Evolutionary conservation across 164 flowering plant species (phyloP), one percentile per base, ranked within the genome.

Genomic region (Warburgia ugandensis): DNA sequence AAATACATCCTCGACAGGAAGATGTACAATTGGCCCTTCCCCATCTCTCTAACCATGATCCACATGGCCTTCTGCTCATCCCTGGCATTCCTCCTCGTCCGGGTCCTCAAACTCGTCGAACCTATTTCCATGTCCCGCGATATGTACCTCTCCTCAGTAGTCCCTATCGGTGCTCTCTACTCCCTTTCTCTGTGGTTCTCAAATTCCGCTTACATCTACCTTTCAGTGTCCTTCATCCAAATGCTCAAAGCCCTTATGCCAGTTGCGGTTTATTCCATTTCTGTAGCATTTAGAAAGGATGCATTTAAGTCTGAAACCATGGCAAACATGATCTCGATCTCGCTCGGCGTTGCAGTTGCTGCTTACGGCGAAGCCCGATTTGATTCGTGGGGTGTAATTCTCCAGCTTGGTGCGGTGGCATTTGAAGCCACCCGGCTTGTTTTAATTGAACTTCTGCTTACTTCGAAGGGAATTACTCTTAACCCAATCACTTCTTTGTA

Each of bases 221-320:
- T 73, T 42, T 73, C 78, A 17, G 78, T 73, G 4, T 64, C 70
- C 12, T 73, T 73, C 60, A 73, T 73, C 33, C 78, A 74, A 47
- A 74, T 74, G 78, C 64, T 74, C 27, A 74, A 74, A 45, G 78
- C 78, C 38, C 50, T 74, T 0, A 74, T 74, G 78, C 78, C 78
- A 8, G 78, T 74, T 21, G 78, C 78, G 31, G 78, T 74, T 6
- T 74, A 74, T 50, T 65, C 71, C n/a, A 62, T 68, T 40, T 66
- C 69, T 5, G 67, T 74, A 31, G 19, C 41, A 33, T 54, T 68
- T 28, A 59, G 60, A 33, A 65, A 62, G 37, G 78, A 74, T 33
- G 2, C 49, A 0, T 74, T 70, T 48, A 59, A 57, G 41, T 36
- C 68, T 1, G 52, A 56, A 3, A 27, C 63, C 16, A 68, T 74